A percentile compares a stretch with the other conserved stretches of the same genome.
Evolutionary conservation across 2,329 filamentous ascomycete species (phyloP).

Genomic region (Leptographium procerum): DNA sequence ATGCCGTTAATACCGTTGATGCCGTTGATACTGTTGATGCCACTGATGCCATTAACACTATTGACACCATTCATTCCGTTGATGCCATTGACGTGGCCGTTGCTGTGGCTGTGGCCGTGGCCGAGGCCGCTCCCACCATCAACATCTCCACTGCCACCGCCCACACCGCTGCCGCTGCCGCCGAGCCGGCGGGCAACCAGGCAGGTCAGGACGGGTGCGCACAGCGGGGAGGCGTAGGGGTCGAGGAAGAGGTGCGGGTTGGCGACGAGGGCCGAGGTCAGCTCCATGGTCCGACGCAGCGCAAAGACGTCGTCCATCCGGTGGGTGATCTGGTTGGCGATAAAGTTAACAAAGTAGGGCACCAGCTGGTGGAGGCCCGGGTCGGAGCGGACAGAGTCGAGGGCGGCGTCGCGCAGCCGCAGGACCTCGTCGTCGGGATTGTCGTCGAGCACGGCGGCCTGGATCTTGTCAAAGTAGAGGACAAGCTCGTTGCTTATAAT

Average conservation of each 20-base stretch:
- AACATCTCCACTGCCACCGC: background rate
- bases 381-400: constrained; percentile 77
- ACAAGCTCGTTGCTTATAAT: constrained; percentile 92
- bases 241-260: constrained; percentile 70
- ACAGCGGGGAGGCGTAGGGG: constrained; percentile 52
- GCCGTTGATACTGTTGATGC: background rate
- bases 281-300: constrained; percentile 82
- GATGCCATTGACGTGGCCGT: constrained; percentile 28
- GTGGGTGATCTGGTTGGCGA: constrained; percentile 92
- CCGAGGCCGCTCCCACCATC: too few relatives aligned
- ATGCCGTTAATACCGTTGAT: background rate
- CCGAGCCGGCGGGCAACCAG: constrained; percentile 70
- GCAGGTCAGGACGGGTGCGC: constrained; percentile 84
- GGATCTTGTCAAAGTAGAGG: constrained; percentile 94
- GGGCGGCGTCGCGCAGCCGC: constrained; percentile 66
- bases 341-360: constrained; percentile 93
- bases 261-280: constrained; percentile 71
- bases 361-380: constrained; percentile 90
- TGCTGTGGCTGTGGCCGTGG: background rate
- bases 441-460: constrained; percentile 77
- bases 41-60: constrained; percentile 40
- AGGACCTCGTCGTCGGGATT: constrained; percentile 66
- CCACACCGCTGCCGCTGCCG: constrained; percentile 14
- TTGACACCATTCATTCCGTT: constrained; percentile 22
- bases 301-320: constrained; percentile 82